Conservation (phyloP, 2,329 filamentous ascomycete species). For the Fusarium sp. region DNA sequence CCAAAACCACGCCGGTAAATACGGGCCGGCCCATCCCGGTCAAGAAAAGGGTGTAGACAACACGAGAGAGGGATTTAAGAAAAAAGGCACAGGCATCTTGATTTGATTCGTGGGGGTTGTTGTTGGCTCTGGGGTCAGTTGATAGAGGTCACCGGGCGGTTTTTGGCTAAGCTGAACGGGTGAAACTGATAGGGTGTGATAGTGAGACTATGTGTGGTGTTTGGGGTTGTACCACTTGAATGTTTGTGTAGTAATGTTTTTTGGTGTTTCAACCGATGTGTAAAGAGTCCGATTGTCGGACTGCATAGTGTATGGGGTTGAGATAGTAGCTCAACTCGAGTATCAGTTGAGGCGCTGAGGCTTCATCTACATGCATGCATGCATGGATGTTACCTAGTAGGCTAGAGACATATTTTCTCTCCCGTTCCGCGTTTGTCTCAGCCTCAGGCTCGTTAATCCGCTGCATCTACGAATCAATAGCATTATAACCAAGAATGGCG, state of each 20-base stretch:
- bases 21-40: conserved; percentile 36
- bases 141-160: conserved; percentile 24
- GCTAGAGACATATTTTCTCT: background rate
- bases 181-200: background rate
- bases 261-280: background rate
- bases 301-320: conserved; percentile 7
- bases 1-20: conserved; percentile 4
- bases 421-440: background rate
- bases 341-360: conserved; percentile 4
- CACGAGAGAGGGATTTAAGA: conserved; percentile 1
- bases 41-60: conserved; percentile 5
- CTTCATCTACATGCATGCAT: background rate
- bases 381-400: background rate
- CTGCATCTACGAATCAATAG: background rate
- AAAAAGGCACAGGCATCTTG: conserved; percentile 1
- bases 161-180: conserved; percentile 21
- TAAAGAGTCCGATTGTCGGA: background rate
- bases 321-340: background rate
- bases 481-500: background rate
- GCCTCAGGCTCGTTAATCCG: background rate
- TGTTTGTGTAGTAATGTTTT: background rate
- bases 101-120: conserved; percentile 23
- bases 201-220: background rate
- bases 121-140: conserved; percentile 22
- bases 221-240: conserved; percentile 19